These are phyloP conservation scores for Sclerotinia sclerotiorum DNA, from an alignment of 2,329 filamentous ascomycete species.

Conservation along the genomic window DNA sequence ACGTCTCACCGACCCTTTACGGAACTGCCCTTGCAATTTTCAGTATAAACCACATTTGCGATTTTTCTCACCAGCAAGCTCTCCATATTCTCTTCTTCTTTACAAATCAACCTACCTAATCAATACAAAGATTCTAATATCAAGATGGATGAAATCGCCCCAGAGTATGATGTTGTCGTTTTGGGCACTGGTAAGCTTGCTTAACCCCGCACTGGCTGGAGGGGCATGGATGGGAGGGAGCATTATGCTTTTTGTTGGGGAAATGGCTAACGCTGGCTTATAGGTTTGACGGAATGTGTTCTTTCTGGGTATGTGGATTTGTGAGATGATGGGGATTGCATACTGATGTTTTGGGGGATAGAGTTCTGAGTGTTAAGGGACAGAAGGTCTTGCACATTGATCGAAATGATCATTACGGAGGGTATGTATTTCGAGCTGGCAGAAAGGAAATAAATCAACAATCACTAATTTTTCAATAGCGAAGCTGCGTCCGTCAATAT, in stretches of 20 bases:
- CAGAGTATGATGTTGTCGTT: slow-evolving; percentile 98
- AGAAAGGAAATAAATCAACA: slow-evolving; percentile 35
- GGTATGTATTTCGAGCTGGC: slow-evolving; percentile 53
- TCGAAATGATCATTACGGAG: slow-evolving; percentile 97
- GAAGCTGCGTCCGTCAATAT: slow-evolving; percentile 97
- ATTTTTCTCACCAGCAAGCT: slow-evolving; percentile 23
- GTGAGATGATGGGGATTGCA: neutral
- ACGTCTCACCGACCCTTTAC: slow-evolving; percentile 32
- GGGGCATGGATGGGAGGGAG: slow-evolving; percentile 33
- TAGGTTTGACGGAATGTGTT: slow-evolving; percentile 97
- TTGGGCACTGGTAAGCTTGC: slow-evolving; percentile 81
- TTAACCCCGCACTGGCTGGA: slow-evolving; percentile 43
- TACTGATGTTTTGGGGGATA: slow-evolving; percentile 40
- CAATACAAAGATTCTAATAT: slow-evolving; percentile 38
- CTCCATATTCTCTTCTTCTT: slow-evolving; percentile 19
- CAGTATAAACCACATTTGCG: slow-evolving; percentile 22
- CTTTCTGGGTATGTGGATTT: slow-evolving; percentile 76
- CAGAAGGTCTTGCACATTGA: slow-evolving; percentile 99
- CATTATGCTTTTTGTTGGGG: neutral
- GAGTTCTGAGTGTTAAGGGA: slow-evolving; percentile 95
- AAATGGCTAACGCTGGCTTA: slow-evolving; percentile 28
- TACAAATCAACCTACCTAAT: slow-evolving; percentile 10
- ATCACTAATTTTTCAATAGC: slow-evolving; percentile 46
- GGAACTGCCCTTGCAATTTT: slow-evolving; percentile 23
- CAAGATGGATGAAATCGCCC: slow-evolving; percentile 93